These are phyloP conservation scores for Dactylonectria estremocensis DNA, from an alignment of 2,329 filamentous ascomycete species.

Conservation along the genomic window DNA sequence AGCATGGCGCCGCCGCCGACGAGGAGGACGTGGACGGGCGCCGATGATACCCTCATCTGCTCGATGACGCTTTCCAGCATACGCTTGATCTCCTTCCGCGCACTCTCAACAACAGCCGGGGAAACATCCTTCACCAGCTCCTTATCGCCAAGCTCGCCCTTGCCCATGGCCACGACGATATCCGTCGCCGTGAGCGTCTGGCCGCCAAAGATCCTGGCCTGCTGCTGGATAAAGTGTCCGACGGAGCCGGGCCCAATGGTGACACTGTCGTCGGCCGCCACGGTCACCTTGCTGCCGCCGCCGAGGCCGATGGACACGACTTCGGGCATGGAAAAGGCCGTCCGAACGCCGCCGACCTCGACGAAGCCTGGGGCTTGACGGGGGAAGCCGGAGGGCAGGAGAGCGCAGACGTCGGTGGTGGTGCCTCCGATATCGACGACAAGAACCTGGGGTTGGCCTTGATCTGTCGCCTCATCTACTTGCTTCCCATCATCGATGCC, in stretches of 20 bases:
- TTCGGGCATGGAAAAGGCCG: conserved; percentile 72
- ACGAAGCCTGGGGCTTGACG: conserved; percentile 72
- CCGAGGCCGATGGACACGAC: conserved; percentile 71
- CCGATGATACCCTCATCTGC: conserved; percentile 69
- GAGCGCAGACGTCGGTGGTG: conserved; percentile 71
- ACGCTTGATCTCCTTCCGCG: conserved; percentile 56
- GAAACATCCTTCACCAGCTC: conserved; percentile 49
- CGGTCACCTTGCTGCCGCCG: conserved; percentile 61
- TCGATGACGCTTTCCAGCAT: conserved; percentile 69
- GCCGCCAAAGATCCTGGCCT: conserved; percentile 69
- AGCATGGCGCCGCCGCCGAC: conserved; percentile 72
- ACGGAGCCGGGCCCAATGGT: conserved; percentile 71
- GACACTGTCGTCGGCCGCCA: conserved; percentile 47
- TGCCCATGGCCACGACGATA: conserved; percentile 60
- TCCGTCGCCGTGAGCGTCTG: conserved; percentile 68
- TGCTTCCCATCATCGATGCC: conserved; percentile 55
- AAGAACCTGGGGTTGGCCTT: conserved; percentile 54
- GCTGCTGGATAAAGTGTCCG: conserved; percentile 63
- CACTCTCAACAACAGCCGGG: conserved; percentile 36
- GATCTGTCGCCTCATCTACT: not conserved
- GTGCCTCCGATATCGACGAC: conserved; percentile 75
- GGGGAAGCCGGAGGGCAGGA: conserved; percentile 72
- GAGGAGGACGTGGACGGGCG: conserved; percentile 66
- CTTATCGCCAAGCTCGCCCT: conserved; percentile 50
- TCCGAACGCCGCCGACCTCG: conserved; percentile 71